Conservation (phyloP, 345 rosid genomes). For the Microthlaspi erraticum region DNA sequence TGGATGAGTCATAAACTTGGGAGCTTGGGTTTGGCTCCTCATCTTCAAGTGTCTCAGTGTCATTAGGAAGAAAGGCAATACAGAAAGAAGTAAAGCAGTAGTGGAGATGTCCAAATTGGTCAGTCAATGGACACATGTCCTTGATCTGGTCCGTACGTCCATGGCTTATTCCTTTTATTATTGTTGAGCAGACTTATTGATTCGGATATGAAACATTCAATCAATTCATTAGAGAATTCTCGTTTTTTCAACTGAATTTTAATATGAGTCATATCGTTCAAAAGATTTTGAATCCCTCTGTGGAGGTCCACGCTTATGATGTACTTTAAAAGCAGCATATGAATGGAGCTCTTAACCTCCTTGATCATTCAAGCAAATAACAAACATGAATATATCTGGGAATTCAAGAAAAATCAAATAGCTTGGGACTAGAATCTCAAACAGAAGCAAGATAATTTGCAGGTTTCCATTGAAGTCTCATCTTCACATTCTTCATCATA, state of each 20-base stretch:
- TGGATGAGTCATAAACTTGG: constrained; percentile 21
- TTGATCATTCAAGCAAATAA: constrained; percentile 25
- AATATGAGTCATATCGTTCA: constrained; percentile 3
- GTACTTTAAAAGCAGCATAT: constrained; percentile 17
- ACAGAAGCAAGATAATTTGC: constrained; percentile 29
- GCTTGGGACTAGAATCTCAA: constrained; percentile 2
- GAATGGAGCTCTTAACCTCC: constrained; percentile 17
- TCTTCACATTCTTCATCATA: constrained; percentile 22
- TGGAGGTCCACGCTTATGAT: neutral
- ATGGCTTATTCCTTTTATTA: constrained; percentile 13
- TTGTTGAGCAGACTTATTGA: constrained; percentile 24
- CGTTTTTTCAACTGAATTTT: neutral
- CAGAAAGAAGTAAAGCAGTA: constrained; percentile 20
- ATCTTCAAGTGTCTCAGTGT: neutral
- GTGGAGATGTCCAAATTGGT: constrained; percentile 6
- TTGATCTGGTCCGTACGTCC: constrained; percentile 1
- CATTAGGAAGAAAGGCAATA: constrained; percentile 20
- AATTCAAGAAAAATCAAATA: constrained; percentile 38
- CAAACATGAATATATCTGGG: constrained; percentile 12
- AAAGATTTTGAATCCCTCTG: constrained; percentile 7
- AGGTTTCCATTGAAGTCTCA: neutral
- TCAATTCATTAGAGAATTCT: constrained; percentile 20
- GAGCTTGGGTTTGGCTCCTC: neutral
- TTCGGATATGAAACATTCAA: constrained; percentile 10
- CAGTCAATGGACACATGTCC: constrained; percentile 3